phyloP scores from a whole-genome alignment of 768 basidiomycete genomes.

The Lepiota subincarnata region DNA sequence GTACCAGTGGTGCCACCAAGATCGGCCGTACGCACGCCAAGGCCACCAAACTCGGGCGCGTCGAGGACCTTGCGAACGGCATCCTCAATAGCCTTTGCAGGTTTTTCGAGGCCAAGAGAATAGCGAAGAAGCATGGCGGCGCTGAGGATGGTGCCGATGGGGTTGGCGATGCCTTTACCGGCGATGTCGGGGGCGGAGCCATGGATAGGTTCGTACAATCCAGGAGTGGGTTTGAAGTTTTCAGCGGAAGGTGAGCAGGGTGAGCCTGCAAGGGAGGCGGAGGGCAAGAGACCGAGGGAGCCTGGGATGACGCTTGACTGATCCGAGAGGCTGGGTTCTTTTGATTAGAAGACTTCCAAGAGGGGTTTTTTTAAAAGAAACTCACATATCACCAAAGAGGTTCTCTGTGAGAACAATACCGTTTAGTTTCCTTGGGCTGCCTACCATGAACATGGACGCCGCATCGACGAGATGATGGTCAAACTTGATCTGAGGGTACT shows the following conservation, averaged over 20 bases:
- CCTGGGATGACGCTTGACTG: slow-evolving; percentile 97
- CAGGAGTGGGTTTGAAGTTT: slow-evolving; percentile 72
- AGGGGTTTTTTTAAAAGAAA: slow-evolving; percentile 13
- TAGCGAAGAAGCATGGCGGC: slow-evolving; percentile 92
- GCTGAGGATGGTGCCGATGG: slow-evolving; percentile 92
- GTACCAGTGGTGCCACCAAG: slow-evolving; percentile 78
- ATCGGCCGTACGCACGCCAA: slow-evolving; percentile 80
- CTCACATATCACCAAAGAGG: slow-evolving; percentile 95
- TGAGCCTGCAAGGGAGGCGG: slow-evolving; percentile 92
- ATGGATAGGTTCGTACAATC: slow-evolving; percentile 97
- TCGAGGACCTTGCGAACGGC: slow-evolving; percentile 93
- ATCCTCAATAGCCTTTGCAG: slow-evolving; percentile 80
- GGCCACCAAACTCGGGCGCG: slow-evolving; percentile 58
- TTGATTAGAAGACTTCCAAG: slow-evolving; percentile 4
- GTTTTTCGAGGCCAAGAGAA: slow-evolving; percentile 83
- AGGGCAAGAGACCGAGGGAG: slow-evolving; percentile 92
- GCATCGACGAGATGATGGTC: slow-evolving; percentile 95
- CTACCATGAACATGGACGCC: slow-evolving; percentile 92
- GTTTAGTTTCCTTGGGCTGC: slow-evolving; percentile 87
- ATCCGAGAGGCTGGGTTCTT: slow-evolving; percentile 76
- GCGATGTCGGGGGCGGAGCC: slow-evolving; percentile 95
- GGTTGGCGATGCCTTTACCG: slow-evolving; percentile 91
- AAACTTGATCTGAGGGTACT: slow-evolving; percentile 84
- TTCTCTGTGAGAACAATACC: slow-evolving; percentile 95
- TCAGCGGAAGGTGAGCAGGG: slow-evolving; percentile 54